Conservation (phyloP, 192 early-diverging fungal species). For the Umbelopsis ramanniana region DNA sequence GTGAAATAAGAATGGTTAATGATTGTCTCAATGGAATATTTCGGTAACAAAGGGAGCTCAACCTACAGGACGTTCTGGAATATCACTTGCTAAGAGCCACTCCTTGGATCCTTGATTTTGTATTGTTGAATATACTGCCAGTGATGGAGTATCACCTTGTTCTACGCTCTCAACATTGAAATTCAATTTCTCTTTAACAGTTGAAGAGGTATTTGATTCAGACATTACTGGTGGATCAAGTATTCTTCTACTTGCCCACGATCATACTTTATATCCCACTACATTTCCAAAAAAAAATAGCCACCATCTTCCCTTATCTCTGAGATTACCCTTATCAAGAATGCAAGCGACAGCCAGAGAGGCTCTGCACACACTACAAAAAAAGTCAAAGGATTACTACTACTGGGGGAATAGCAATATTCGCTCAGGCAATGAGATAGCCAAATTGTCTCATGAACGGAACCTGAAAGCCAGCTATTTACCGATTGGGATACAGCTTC, state of each 20-base stretch:
- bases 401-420: constrained; percentile 15
- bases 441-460: background rate
- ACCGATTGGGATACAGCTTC: background rate
- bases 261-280: background rate
- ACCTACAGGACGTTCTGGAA: background rate
- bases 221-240: background rate
- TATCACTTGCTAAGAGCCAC: constrained; percentile 8
- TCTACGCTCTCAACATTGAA: background rate
- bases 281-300: too few relatives aligned
- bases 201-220: background rate
- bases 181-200: background rate
- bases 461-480: background rate
- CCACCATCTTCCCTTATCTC: background rate
- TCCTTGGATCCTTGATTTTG: constrained; percentile 14
- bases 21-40: background rate
- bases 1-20: background rate
- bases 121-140: constrained; percentile 2
- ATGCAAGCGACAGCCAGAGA: background rate
- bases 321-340: background rate
- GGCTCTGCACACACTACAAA: too few relatives aligned
- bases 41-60: background rate
- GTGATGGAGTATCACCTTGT: background rate
- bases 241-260: too few relatives aligned
- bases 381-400: background rate
- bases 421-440: constrained; percentile 12